Evolutionary conservation across 176 grass and related monocot genomes (phyloP).

Genomic region (Puccinellia tenuiflora): DNA sequence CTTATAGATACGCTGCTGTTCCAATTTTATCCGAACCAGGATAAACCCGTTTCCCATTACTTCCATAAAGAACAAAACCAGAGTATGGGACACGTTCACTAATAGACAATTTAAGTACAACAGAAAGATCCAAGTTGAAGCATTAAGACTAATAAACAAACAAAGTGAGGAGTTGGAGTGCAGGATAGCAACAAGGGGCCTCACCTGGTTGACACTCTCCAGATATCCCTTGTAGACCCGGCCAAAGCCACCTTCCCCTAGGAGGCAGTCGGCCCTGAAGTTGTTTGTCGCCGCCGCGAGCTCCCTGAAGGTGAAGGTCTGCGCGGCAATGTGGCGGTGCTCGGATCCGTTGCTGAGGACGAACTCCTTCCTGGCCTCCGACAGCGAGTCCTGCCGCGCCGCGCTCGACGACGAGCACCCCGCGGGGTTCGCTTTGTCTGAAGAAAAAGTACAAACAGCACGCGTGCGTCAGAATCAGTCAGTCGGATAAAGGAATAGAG

Average conservation of each 20-base stretch:
- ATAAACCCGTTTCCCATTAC: neutral
- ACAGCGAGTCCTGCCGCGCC: constrained; percentile 36
- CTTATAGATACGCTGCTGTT: neutral
- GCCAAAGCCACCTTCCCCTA: constrained; percentile 77
- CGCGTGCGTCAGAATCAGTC: neutral
- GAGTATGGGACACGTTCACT: neutral
- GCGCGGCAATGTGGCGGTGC: constrained; percentile 50
- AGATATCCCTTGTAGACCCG: constrained; percentile 69
- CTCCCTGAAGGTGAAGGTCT: constrained; percentile 66
- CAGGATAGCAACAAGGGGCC: neutral
- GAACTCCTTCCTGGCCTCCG: constrained; percentile 23
- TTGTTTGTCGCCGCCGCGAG: constrained; percentile 53
- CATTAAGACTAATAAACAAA: neutral
- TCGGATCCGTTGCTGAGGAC: constrained; percentile 24
- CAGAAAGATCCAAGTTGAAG: neutral
- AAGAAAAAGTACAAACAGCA: neutral
- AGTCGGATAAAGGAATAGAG: neutral
- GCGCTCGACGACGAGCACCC: neutral
- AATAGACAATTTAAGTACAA: neutral
- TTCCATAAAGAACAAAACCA: neutral
- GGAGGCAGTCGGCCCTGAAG: constrained; percentile 67
- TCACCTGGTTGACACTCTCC: constrained; percentile 59
- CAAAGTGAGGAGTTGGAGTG: neutral
- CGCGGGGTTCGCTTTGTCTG: constrained; percentile 29
- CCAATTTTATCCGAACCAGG: neutral